Evolutionary conservation across 2,329 filamentous ascomycete genomes (phyloP).

Genomic region (Phyllosticta citribraziliensis): DNA sequence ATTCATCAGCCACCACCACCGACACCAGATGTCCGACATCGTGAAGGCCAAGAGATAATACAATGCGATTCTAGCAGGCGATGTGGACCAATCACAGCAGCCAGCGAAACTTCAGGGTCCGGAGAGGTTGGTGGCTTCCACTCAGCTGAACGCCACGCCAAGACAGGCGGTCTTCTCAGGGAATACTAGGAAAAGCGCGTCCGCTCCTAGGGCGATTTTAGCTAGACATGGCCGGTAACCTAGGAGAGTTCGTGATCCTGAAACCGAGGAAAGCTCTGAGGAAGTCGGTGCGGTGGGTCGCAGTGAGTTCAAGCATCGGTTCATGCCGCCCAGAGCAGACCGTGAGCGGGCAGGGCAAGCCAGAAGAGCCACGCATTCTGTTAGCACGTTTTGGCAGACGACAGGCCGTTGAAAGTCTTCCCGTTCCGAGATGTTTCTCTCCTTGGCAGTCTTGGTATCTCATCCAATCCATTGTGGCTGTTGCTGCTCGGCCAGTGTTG

Average conservation of each 20-base stretch:
- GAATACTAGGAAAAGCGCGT: background rate
- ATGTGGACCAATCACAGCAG: background rate
- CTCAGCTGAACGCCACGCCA: background rate
- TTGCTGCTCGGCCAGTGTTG: background rate
- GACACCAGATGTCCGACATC: background rate
- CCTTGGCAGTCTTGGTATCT: background rate
- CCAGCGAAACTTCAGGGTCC: background rate
- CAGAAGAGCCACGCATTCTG: background rate
- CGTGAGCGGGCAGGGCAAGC: background rate
- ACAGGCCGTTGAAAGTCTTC: background rate
- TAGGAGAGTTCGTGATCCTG: background rate
- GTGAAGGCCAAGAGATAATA: background rate
- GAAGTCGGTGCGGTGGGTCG: background rate
- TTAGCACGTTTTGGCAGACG: background rate
- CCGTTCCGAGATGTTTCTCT: background rate
- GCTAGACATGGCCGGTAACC: background rate
- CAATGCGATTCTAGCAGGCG: background rate
- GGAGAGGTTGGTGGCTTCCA: background rate
- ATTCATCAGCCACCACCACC: background rate
- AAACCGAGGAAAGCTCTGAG: background rate
- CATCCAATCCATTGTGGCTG: background rate
- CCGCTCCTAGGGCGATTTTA: background rate
- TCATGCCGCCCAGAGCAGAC: background rate
- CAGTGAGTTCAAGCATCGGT: background rate
- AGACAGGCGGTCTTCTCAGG: background rate